Conservation (phyloP, 805 yeast species). For the Teunomyces panamensis region DNA sequence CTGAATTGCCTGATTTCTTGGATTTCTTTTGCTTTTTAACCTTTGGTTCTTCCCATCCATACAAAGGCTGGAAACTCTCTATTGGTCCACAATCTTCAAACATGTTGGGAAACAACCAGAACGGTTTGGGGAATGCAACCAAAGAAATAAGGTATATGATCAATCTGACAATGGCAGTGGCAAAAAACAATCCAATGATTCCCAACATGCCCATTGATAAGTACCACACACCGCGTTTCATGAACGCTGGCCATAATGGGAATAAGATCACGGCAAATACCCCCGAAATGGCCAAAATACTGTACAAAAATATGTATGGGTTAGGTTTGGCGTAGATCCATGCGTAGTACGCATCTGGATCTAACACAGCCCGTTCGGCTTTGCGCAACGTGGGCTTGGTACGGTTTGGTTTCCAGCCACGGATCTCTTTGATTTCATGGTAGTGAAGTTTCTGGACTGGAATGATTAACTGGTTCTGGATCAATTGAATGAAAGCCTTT, state of each 20-base stretch:
- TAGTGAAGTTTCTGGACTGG: constrained; percentile 77
- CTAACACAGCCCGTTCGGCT: constrained; percentile 55
- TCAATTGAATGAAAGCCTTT: constrained; percentile 61
- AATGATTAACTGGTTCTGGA: constrained; percentile 68
- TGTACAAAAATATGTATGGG: constrained; percentile 59
- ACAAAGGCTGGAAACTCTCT: constrained; percentile 89
- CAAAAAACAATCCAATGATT: constrained; percentile 71
- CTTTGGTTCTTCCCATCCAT: constrained; percentile 67
- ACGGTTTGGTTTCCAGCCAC: constrained; percentile 61
- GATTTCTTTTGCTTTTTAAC: constrained; percentile 18
- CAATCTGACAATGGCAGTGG: constrained; percentile 73
- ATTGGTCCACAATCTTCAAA: constrained; percentile 93
- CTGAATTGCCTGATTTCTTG: not conserved
- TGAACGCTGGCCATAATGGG: constrained; percentile 92
- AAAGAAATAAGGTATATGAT: constrained; percentile 62
- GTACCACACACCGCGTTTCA: constrained; percentile 92
- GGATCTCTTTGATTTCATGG: constrained; percentile 51
- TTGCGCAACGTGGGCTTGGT: constrained; percentile 59
- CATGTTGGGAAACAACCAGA: constrained; percentile 95
- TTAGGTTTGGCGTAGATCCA: constrained; percentile 81
- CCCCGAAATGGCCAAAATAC: constrained; percentile 62
- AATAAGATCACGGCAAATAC: constrained; percentile 66
- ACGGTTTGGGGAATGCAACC: constrained; percentile 62
- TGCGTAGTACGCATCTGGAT: constrained; percentile 68
- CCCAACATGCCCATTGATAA: constrained; percentile 74